Evolutionary conservation across 345 rosid species (phyloP).

Genomic region (Citrus trifoliata): DNA sequence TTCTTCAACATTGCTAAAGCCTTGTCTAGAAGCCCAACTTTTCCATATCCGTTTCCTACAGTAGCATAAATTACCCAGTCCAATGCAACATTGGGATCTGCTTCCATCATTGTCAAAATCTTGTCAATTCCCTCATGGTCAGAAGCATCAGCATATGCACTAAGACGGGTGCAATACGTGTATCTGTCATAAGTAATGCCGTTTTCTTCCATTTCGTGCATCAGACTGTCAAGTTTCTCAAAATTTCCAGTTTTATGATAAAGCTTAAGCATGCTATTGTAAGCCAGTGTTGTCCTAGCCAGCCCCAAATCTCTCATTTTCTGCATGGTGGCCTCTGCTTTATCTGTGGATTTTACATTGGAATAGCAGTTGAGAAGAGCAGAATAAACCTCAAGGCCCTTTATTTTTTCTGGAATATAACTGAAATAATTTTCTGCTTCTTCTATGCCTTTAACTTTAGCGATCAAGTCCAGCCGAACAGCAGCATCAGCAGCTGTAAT

Average conservation of each 20-base stretch:
- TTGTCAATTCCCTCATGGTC: conserved; percentile 25
- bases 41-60: conserved; percentile 23
- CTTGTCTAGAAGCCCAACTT: conserved; percentile 26
- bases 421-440: conserved; percentile 33
- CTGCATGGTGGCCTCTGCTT: conserved; percentile 37
- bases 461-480: conserved; percentile 38
- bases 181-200: conserved; percentile 17
- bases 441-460: conserved; percentile 35
- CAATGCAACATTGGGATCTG: conserved; percentile 14
- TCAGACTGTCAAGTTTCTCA: conserved; percentile 23
- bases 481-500: conserved; percentile 23
- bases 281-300: background rate
- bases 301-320: conserved; percentile 34
- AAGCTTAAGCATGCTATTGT: conserved; percentile 29
- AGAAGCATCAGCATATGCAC: conserved; percentile 28
- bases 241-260: conserved; percentile 22
- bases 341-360: conserved; percentile 21
- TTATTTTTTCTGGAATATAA: conserved; percentile 16
- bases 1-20: conserved; percentile 30
- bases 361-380: conserved; percentile 44
- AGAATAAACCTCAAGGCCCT: conserved; percentile 15
- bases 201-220: conserved; percentile 31
- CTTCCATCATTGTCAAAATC: conserved; percentile 25
- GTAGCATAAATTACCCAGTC: conserved; percentile 17
- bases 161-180: conserved; percentile 15